phyloP scores from a whole-genome alignment of 352 stramenopile genomes.

The Phytophthora chlamydospora region DNA sequence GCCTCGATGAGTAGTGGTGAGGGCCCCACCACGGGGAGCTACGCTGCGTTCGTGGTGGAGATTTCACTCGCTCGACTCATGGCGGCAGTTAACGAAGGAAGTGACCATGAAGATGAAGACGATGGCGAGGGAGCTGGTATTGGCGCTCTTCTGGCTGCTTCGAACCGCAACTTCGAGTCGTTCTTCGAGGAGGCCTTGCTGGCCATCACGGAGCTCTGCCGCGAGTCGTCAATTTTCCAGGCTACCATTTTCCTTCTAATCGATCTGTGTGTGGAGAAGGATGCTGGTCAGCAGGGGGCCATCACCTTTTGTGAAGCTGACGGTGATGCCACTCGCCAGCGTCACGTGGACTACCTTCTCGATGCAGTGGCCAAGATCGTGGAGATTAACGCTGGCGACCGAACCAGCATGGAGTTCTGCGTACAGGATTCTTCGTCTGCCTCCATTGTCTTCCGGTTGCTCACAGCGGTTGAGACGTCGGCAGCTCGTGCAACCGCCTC shows the following conservation, averaged over 20 bases:
- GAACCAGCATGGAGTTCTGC: constrained; percentile 85
- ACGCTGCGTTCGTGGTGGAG: constrained; percentile 75
- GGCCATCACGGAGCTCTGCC: constrained; percentile 78
- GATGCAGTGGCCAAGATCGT: constrained; percentile 83
- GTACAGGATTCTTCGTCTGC: constrained; percentile 44
- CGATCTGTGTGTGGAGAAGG: constrained; percentile 53
- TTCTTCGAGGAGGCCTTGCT: constrained; percentile 77
- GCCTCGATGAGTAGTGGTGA: constrained; percentile 16
- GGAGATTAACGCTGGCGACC: constrained; percentile 73
- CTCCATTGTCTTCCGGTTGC: constrained; percentile 71
- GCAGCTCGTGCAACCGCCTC: constrained; percentile 44
- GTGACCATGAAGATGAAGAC: constrained; percentile 38
- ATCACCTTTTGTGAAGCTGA: constrained; percentile 45
- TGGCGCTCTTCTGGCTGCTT: constrained; percentile 53
- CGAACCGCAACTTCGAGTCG: constrained; percentile 53
- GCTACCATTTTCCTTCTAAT: constrained; percentile 79
- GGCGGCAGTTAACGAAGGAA: constrained; percentile 47
- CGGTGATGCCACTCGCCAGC: constrained; percentile 34
- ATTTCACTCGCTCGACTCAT: constrained; percentile 80
- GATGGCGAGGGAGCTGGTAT: constrained; percentile 36
- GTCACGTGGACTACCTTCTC: constrained; percentile 58
- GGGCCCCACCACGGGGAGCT: constrained; percentile 49
- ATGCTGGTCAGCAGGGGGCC: constrained; percentile 17
- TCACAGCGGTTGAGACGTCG: constrained; percentile 67
- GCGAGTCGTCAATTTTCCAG: constrained; percentile 80